Evolutionary conservation across 495 filamentous ascomycete genomes (phyloP).

Genomic region (Aspergillus bridgeri): DNA sequence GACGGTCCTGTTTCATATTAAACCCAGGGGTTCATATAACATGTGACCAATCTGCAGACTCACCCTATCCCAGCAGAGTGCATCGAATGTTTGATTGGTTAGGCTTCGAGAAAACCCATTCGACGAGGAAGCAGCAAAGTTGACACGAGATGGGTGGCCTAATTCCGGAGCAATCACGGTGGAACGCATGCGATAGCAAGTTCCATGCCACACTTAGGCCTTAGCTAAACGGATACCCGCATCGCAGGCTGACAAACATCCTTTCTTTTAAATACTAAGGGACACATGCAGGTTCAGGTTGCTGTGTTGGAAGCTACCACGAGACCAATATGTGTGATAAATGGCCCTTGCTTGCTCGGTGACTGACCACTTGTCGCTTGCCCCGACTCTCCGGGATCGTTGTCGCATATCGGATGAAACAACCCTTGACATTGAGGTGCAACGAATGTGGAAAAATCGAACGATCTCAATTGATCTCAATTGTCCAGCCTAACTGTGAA

Average conservation of each 20-base stretch:
- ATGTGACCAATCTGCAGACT: conserved; percentile 15
- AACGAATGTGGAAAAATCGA: background rate
- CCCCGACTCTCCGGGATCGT: background rate
- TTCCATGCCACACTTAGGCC: conserved; percentile 4
- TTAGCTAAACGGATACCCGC: conserved; percentile 13
- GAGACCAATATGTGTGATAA: conserved; percentile 7
- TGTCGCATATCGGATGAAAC: background rate
- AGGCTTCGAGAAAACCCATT: conserved; percentile 2
- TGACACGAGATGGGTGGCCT: conserved; percentile 10
- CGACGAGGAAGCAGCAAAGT: background rate
- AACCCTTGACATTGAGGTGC: background rate
- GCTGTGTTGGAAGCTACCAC: conserved; percentile 8
- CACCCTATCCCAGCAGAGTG: background rate
- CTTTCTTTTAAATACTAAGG: background rate
- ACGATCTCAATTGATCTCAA: background rate
- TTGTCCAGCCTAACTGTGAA: background rate
- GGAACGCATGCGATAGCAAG: conserved; percentile 6
- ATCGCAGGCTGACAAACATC: conserved; percentile 2
- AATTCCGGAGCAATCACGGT: conserved; percentile 14
- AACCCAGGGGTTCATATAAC: conserved; percentile 6
- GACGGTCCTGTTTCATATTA: conserved; percentile 18
- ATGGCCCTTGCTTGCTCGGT: background rate
- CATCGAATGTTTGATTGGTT: conserved; percentile 10
- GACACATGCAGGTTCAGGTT: conserved; percentile 4
- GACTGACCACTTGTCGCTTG: background rate